Evolutionary conservation across 345 rosid species (phyloP).

Genomic region (Populus ilicifolia): DNA sequence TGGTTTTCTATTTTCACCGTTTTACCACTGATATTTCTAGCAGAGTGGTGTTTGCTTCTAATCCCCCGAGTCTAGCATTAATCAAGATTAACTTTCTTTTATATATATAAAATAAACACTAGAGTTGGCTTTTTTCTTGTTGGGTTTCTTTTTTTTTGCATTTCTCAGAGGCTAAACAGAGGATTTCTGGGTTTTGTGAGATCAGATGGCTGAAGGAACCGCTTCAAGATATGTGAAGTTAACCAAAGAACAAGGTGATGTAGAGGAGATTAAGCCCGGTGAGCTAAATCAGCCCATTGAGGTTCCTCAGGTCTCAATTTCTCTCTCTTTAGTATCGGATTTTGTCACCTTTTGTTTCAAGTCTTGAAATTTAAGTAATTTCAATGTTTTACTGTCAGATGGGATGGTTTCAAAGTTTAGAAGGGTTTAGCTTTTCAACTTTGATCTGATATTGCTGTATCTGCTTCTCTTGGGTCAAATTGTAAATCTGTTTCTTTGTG

Average conservation of each 20-base stretch:
- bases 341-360: background rate
- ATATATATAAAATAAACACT: too few relatives aligned
- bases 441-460: background rate
- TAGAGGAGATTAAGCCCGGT: constrained; percentile 81
- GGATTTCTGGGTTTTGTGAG: constrained; percentile 5
- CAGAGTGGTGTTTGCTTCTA: background rate
- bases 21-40: background rate
- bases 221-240: constrained; percentile 80
- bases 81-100: background rate
- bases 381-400: background rate
- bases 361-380: background rate
- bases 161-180: background rate
- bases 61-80: background rate
- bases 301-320: constrained; percentile 71
- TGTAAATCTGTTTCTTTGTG: background rate
- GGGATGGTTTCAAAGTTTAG: background rate
- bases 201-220: constrained; percentile 74
- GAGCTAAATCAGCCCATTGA: constrained; percentile 97
- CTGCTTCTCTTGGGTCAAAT: background rate
- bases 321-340: background rate
- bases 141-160: background rate
- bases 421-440: background rate
- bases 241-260: constrained; percentile 65
- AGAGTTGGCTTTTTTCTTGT: background rate
- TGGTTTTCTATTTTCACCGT: background rate